These are phyloP conservation scores for Fusarium veterinarium DNA, from an alignment of 2,329 filamentous ascomycete genomes.

Conservation along the genomic window DNA sequence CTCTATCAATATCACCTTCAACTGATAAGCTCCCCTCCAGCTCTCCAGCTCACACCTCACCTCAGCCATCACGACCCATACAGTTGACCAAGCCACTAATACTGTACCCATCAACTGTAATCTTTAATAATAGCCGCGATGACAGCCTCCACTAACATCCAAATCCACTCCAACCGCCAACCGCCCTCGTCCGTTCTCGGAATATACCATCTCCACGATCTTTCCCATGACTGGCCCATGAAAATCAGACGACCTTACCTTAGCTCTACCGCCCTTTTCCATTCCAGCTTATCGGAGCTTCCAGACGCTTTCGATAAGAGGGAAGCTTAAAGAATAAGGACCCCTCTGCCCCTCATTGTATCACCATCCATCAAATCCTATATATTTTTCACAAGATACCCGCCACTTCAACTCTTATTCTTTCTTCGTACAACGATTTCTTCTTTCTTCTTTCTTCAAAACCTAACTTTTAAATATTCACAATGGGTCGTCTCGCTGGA, in stretches of 20 bases:
- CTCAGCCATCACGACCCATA: slow-evolving; percentile 19
- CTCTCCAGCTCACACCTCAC: background rate
- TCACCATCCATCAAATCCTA: slow-evolving; percentile 3
- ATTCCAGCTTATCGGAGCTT: slow-evolving; percentile 31
- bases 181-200: slow-evolving; percentile 35
- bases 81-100: slow-evolving; percentile 3
- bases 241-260: slow-evolving; percentile 16
- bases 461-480: slow-evolving; percentile 40
- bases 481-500: slow-evolving; percentile 64
- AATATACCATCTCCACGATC: slow-evolving; percentile 9
- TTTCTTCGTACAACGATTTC: background rate
- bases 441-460: background rate
- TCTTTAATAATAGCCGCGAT: slow-evolving; percentile 35
- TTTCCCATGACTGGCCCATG: slow-evolving; percentile 14
- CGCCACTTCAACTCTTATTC: background rate
- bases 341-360: slow-evolving; percentile 7
- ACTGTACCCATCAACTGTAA: slow-evolving; percentile 12
- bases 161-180: slow-evolving; percentile 19
- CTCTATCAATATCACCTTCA: background rate
- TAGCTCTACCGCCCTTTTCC: background rate
- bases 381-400: slow-evolving; percentile 15
- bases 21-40: slow-evolving; percentile 36
- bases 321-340: slow-evolving; percentile 12
- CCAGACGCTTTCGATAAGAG: slow-evolving; percentile 22
- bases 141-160: slow-evolving; percentile 7